Percentiles rank a stretch among this genome's conserved stretches.
phyloP scores from a whole-genome alignment of 1,284 basidiomycete genomes.

The Leccinum cinnamomeum region DNA sequence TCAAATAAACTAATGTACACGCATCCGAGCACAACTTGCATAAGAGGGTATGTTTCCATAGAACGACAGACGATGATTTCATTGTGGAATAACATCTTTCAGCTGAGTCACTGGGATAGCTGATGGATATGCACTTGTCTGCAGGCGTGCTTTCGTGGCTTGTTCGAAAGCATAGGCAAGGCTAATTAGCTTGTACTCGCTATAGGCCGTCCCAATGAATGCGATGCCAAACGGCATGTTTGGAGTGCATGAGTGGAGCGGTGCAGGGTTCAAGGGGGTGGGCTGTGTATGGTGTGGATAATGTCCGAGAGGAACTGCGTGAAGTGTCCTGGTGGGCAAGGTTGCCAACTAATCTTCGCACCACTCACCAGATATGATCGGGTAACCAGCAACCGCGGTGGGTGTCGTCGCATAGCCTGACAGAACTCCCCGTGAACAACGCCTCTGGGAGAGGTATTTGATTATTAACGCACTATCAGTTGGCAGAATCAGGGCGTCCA shows the following conservation, averaged over 20 bases:
- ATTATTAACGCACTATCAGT: slow-evolving; percentile 31
- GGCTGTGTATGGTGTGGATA: slow-evolving; percentile 33
- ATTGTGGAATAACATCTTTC: slow-evolving; percentile 38
- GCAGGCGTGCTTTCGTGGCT: slow-evolving; percentile 47
- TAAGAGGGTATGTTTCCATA: slow-evolving; percentile 7
- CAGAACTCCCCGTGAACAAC: background rate
- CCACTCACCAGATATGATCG: slow-evolving; percentile 32
- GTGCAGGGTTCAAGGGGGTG: slow-evolving; percentile 27
- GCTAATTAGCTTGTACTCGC: slow-evolving; percentile 48
- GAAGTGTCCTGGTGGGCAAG: slow-evolving; percentile 9
- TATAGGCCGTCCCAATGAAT: slow-evolving; percentile 53
- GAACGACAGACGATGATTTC: slow-evolving; percentile 3
- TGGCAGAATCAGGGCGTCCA: slow-evolving; percentile 49
- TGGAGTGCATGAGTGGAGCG: slow-evolving; percentile 37
- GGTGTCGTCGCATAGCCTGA: slow-evolving; percentile 27
- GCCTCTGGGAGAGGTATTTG: background rate
- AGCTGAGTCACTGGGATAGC: slow-evolving; percentile 55
- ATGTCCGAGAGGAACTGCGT: slow-evolving; percentile 48
- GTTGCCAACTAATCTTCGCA: background rate
- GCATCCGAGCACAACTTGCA: background rate
- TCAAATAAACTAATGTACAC: slow-evolving; percentile 5
- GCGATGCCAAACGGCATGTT: slow-evolving; percentile 51
- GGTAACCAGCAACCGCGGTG: slow-evolving; percentile 31
- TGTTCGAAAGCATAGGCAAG: slow-evolving; percentile 58
- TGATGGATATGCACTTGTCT: slow-evolving; percentile 41